These are phyloP conservation scores for Pyrrhoderma noxium DNA, from an alignment of 1,284 basidiomycete genomes.

Conservation along the genomic window DNA sequence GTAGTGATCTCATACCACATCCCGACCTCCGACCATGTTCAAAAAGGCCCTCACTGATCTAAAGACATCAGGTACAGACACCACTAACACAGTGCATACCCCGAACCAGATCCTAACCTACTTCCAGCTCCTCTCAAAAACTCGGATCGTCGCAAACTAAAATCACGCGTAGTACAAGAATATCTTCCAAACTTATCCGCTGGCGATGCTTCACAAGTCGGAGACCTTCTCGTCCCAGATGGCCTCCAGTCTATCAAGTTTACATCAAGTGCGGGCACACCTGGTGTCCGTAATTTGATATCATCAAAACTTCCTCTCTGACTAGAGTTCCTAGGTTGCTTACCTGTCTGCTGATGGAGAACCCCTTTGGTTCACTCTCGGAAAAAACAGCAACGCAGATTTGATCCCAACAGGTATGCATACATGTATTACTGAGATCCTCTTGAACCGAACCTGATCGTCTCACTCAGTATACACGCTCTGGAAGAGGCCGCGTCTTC, in stretches of 20 bases:
- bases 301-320: constrained; percentile 1
- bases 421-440: background rate
- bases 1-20: too few relatives aligned
- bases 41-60: constrained; percentile 60
- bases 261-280: constrained; percentile 51
- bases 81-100: background rate
- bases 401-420: constrained; percentile 60
- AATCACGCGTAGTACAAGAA: constrained; percentile 43
- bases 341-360: constrained; percentile 66
- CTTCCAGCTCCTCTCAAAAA: constrained; percentile 52
- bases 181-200: constrained; percentile 34
- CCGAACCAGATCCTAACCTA: background rate
- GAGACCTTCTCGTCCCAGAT: constrained; percentile 60
- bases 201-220: constrained; percentile 28
- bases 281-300: constrained; percentile 38
- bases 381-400: constrained; percentile 53
- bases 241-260: constrained; percentile 62
- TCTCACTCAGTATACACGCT: constrained; percentile 51
- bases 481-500: constrained; percentile 60
- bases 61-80: constrained; percentile 52
- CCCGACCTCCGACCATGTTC: constrained; percentile 48
- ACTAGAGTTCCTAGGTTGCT: constrained; percentile 36
- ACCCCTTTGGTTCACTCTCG: constrained; percentile 77
- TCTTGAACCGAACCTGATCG: background rate
- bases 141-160: constrained; percentile 65